Evolutionary conservation across 805 yeast genomes (phyloP).

Genomic region (Lachancea fermentati): DNA sequence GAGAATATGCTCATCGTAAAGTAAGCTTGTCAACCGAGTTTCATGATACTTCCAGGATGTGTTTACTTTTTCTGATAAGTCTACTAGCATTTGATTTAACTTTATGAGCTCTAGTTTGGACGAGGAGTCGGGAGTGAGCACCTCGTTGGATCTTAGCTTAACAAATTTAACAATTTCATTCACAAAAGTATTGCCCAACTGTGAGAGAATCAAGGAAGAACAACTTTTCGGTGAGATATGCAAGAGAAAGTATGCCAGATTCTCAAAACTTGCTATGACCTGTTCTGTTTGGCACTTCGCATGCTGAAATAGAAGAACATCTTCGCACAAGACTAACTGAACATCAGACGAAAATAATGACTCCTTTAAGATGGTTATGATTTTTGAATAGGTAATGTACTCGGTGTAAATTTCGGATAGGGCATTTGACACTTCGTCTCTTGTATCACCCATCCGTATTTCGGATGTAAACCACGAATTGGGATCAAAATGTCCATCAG

Average conservation of each 20-base stretch:
- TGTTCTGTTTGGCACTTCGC: neutral
- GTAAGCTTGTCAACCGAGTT: constrained; percentile 14
- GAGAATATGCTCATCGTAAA: constrained; percentile 21
- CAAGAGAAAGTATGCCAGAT: constrained; percentile 1
- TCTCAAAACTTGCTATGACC: neutral
- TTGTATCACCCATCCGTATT: constrained; percentile 19
- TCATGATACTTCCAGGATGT: constrained; percentile 16
- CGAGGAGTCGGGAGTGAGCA: constrained; percentile 10
- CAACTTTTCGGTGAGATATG: neutral
- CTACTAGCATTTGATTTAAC: constrained; percentile 11
- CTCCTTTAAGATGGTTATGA: constrained; percentile 14
- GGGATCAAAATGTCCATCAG: constrained; percentile 16
- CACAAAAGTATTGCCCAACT: constrained; percentile 17
- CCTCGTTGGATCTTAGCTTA: constrained; percentile 16
- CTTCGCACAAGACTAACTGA: constrained; percentile 8
- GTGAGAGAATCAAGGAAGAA: neutral
- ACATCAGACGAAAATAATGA: constrained; percentile 15
- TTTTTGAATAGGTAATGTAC: constrained; percentile 13
- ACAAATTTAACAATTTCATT: constrained; percentile 24
- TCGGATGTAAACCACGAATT: constrained; percentile 24
- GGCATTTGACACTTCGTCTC: constrained; percentile 17
- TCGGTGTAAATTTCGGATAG: constrained; percentile 15
- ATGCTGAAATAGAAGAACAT: neutral
- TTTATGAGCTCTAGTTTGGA: constrained; percentile 9
- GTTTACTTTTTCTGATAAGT: constrained; percentile 9